Evolutionary conservation across 495 filamentous ascomycete genomes (phyloP), one percentile per base, ranked within the genome.

Genomic region (Cercophora newfieldiana): DNA sequence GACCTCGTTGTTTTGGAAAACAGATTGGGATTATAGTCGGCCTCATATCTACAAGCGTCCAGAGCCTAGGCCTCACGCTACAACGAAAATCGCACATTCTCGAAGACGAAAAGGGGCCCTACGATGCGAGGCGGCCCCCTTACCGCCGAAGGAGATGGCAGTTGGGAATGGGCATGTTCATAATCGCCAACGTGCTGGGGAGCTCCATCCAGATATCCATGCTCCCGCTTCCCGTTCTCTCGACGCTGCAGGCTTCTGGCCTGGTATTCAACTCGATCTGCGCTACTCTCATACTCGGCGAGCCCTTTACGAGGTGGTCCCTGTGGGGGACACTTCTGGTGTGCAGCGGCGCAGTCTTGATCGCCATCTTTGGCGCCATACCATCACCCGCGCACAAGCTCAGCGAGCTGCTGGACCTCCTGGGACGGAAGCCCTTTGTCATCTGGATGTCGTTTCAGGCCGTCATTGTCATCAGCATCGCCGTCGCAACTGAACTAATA

Each of bases 201-300:
- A 97, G 93, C 76, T 93, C 92, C 3, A 95, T 99, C 65, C 95
- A 99, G 74, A 98, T 99, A 74, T 98, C 95, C 6, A 97, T 93
- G 5, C 85, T 99, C 53, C 95, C 95, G 1, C 83, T 99, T 19
- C 96, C 96, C 3, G 93, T 99, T 14, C 84, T 99, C 21, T 97
- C 94, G 30, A 97, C 95, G 0, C 83, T 99, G 22, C 95, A 99
- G 80, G 95, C 95, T 74, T 96, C 93, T 53, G 95, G 95, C 24
- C 84, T 99, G 30, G 95, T 98, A 30, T 99, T 99, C 82, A 99
- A 99, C 80, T 97, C 94, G 44, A 91, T 97, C 64, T 97, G 95
- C 78, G 95, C 95, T 48, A 94, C 93, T 2, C 79, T 99, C 48
- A 93, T 99, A 71, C 86, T 99, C 33, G 87, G 91, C 33, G 95